Evolutionary conservation across 192 early-diverging fungal species (phyloP).

Genomic region (Entrophospora sp.): DNA sequence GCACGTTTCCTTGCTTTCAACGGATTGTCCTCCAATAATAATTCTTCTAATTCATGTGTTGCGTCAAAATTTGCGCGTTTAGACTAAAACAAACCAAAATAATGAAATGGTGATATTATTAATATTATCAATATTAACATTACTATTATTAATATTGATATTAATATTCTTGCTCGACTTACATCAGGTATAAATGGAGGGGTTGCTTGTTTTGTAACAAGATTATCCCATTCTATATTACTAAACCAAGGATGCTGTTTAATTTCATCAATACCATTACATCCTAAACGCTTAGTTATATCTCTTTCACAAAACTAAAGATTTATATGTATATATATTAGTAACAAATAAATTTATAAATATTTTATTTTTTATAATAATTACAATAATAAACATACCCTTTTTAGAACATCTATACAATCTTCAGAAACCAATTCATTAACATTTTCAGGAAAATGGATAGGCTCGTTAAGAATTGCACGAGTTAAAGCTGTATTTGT

Average conservation of each 20-base stretch:
- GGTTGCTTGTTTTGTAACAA: conserved; percentile 58
- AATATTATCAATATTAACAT: background rate
- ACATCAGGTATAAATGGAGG: conserved; percentile 85
- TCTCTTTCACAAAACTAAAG: conserved; percentile 66
- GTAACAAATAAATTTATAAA: conserved; percentile 6
- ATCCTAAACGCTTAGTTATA: conserved; percentile 66
- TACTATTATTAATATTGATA: background rate
- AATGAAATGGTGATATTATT: background rate
- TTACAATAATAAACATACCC: conserved; percentile 31
- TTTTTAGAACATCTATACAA: conserved; percentile 44
- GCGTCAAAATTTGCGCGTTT: conserved; percentile 93
- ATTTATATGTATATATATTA: background rate
- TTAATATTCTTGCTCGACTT: conserved; percentile 28
- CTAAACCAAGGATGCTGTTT: conserved; percentile 75
- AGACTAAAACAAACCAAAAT: conserved; percentile 42
- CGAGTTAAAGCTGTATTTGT: conserved; percentile 63
- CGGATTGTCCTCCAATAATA: conserved; percentile 94
- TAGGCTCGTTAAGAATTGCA: conserved; percentile 59
- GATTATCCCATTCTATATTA: conserved; percentile 62
- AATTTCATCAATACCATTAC: conserved; percentile 60
- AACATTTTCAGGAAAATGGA: conserved; percentile 57
- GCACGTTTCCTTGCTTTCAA: conserved; percentile 66
- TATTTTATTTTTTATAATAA: no score
- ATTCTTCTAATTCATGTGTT: conserved; percentile 91
- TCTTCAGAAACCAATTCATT: conserved; percentile 32